These are phyloP conservation scores for Gracilaria domingensis DNA, from an alignment of 23 red algal species.

Conservation along the genomic window DNA sequence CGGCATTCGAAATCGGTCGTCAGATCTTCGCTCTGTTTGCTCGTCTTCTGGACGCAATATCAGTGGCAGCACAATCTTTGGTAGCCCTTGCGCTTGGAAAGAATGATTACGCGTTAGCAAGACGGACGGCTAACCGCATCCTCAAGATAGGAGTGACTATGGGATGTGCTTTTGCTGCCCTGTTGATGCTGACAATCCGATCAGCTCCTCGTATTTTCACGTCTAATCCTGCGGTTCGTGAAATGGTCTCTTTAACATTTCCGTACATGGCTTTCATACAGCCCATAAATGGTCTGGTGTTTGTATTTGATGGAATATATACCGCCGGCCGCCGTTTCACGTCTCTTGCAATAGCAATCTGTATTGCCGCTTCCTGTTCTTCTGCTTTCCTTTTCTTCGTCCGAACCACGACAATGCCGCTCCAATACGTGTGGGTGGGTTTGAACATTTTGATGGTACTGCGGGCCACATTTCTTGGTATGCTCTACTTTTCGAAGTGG, in stretches of 20 bases:
- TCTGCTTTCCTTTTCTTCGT: constrained; percentile 68
- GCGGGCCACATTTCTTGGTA: constrained; percentile 60
- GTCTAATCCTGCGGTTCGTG: constrained; percentile 74
- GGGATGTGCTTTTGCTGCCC: constrained; percentile 69
- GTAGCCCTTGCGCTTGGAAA: constrained; percentile 80
- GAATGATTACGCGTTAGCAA: constrained; percentile 60
- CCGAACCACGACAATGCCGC: constrained; percentile 40
- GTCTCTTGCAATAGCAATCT: constrained; percentile 82
- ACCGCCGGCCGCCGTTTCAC: constrained; percentile 86
- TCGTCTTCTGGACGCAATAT: constrained; percentile 86
- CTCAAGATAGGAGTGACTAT: constrained; percentile 82
- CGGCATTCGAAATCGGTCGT: constrained; percentile 88
- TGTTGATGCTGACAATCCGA: constrained; percentile 58
- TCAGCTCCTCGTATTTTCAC: constrained; percentile 81
- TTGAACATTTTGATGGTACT: constrained; percentile 94
- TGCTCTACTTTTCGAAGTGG: constrained; percentile 64
- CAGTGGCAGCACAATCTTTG: constrained; percentile 91
- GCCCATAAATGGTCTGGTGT: constrained; percentile 91
- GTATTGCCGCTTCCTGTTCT: constrained; percentile 58
- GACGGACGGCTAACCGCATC: constrained; percentile 69
- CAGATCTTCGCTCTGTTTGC: constrained; percentile 89
- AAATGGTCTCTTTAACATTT: constrained; percentile 63
- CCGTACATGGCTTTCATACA: constrained; percentile 85
- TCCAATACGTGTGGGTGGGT: constrained; percentile 82
- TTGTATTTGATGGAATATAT: constrained; percentile 93